phyloP scores from a whole-genome alignment of 768 basidiomycete species.

The Multifurca ochricompacta region DNA sequence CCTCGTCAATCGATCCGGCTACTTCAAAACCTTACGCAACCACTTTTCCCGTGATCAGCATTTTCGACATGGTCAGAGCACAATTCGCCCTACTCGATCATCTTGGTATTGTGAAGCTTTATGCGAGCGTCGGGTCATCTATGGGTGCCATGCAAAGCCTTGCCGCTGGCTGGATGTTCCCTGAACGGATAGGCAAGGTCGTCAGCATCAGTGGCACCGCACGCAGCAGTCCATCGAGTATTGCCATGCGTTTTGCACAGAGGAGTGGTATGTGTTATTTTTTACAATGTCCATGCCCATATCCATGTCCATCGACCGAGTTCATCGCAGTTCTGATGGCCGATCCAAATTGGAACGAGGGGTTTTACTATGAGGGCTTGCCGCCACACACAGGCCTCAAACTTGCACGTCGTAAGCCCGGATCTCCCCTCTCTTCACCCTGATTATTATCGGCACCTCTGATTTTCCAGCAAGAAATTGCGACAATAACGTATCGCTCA shows the following conservation, averaged over 20 bases:
- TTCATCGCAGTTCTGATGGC: conserved; percentile 84
- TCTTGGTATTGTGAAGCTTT: conserved; percentile 75
- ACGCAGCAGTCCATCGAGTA: conserved; percentile 80
- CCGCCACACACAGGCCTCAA: conserved; percentile 99
- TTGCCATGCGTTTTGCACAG: conserved; percentile 96
- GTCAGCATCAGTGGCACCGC: conserved; percentile 95
- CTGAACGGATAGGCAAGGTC: conserved; percentile 80
- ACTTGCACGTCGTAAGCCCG: conserved; percentile 76
- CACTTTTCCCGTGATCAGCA: conserved; percentile 80
- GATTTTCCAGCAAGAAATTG: conserved; percentile 64
- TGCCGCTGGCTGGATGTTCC: conserved; percentile 89
- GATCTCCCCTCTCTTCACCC: conserved; percentile 18
- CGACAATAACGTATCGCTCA: conserved; percentile 97
- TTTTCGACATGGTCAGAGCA: conserved; percentile 96
- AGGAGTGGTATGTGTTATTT: conserved; percentile 65
- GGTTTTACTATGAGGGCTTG: conserved; percentile 92
- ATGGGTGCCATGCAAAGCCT: conserved; percentile 99
- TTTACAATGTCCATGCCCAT: conserved; percentile 5
- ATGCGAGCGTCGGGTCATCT: conserved; percentile 88
- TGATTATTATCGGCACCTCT: conserved; percentile 2
- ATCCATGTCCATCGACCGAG: conserved; percentile 2
- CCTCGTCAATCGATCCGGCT: conserved; percentile 69
- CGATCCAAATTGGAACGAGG: conserved; percentile 98
- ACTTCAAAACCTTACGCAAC: conserved; percentile 77
- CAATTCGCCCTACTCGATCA: conserved; percentile 84